Evolutionary conservation across 257 asterid species (phyloP).

Genomic region (Salvia miltiorrhiza): DNA sequence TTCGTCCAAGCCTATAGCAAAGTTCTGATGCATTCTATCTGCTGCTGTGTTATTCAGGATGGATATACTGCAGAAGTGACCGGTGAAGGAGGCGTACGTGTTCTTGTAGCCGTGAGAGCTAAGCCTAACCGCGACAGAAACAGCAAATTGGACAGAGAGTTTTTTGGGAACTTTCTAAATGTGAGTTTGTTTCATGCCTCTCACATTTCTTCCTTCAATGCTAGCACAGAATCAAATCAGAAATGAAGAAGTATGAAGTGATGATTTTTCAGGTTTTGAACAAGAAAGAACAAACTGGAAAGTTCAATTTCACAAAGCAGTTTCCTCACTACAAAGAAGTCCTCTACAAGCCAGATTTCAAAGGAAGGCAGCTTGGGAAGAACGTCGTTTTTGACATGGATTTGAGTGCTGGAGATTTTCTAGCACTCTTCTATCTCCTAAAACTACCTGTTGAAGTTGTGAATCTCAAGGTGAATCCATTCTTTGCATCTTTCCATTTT

Average conservation of each 20-base stretch:
- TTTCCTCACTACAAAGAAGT: slow-evolving; percentile 54
- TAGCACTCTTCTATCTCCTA: slow-evolving; percentile 81
- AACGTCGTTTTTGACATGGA: slow-evolving; percentile 86
- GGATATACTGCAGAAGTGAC: slow-evolving; percentile 57
- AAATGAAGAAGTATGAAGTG: neutral
- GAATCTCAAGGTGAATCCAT: slow-evolving; percentile 59
- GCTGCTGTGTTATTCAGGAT: slow-evolving; percentile 42
- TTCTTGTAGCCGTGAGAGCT: slow-evolving; percentile 80
- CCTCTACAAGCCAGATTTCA: slow-evolving; percentile 48
- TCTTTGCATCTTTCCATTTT: neutral
- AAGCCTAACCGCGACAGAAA: slow-evolving; percentile 49
- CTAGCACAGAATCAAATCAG: neutral
- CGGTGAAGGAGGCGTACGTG: slow-evolving; percentile 49
- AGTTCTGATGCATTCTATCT: neutral
- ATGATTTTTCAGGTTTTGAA: slow-evolving; percentile 56
- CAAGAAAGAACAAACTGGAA: slow-evolving; percentile 45
- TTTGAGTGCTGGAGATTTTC: slow-evolving; percentile 91
- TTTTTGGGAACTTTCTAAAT: slow-evolving; percentile 57
- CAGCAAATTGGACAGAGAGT: slow-evolving; percentile 51
- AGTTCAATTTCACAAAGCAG: slow-evolving; percentile 60
- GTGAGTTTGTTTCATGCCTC: slow-evolving; percentile 32
- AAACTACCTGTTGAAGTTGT: slow-evolving; percentile 62
- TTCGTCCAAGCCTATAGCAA: neutral
- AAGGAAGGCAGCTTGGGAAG: slow-evolving; percentile 49
- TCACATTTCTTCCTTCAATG: neutral